A percentile compares a stretch with the other conserved stretches of the same genome.
Conservation (phyloP, 768 basidiomycete genomes). For the Piloderma croceum region DNA sequence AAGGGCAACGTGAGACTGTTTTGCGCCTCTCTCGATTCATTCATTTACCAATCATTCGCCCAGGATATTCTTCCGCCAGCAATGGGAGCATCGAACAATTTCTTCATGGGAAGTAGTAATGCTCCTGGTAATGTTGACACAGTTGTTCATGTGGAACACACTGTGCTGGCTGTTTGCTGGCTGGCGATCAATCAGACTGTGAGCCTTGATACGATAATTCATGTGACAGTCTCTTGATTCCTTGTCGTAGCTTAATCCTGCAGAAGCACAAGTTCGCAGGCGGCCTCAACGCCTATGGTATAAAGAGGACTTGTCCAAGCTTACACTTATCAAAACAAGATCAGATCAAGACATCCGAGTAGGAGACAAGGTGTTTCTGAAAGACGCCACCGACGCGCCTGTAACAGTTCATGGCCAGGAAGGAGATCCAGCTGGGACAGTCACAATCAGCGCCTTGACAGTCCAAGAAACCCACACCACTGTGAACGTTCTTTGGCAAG, state of each 20-base stretch:
- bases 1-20: conserved; percentile 53
- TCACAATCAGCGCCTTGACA: conserved; percentile 52
- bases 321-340: conserved; percentile 57
- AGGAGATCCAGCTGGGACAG: conserved; percentile 35
- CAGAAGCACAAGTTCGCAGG: conserved; percentile 46
- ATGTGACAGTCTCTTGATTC: conserved; percentile 4
- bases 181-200: conserved; percentile 84
- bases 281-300: conserved; percentile 77
- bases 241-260: conserved; percentile 49
- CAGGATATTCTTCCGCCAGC: conserved; percentile 67
- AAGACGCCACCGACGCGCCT: conserved; percentile 42
- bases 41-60: conserved; percentile 6
- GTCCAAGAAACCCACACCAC: conserved; percentile 70
- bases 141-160: conserved; percentile 69
- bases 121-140: conserved; percentile 47
- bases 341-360: conserved; percentile 63
- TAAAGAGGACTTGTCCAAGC: conserved; percentile 53
- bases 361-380: conserved; percentile 66
- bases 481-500: conserved; percentile 81
- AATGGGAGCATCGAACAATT: conserved; percentile 38
- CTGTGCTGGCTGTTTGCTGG: conserved; percentile 79
- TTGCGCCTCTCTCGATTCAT: neutral
- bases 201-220: conserved; percentile 18
- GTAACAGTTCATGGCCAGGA: conserved; percentile 58
- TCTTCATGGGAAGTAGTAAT: conserved; percentile 41